A percentile compares a stretch with the other conserved stretches of the same genome.
These are phyloP conservation scores for Apiospora koreana DNA, from an alignment of 2,329 filamentous ascomycete species.

Conservation along the genomic window DNA sequence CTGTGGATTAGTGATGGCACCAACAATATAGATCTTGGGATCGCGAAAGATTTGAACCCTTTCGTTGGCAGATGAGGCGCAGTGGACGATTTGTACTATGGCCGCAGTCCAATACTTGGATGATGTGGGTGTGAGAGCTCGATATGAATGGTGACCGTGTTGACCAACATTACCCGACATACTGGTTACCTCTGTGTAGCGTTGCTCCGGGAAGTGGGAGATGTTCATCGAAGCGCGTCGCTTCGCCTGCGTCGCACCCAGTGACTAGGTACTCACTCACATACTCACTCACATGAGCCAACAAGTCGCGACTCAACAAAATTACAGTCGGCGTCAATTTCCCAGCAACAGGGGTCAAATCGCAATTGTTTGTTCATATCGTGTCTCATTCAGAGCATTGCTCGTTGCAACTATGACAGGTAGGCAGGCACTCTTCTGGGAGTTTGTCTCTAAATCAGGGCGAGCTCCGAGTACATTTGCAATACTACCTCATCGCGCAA, in stretches of 20 bases:
- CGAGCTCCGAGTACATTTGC: background rate
- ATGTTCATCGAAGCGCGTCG: background rate
- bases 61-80: background rate
- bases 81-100: too few relatives aligned
- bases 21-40: too few relatives aligned
- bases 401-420: background rate
- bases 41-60: too few relatives aligned
- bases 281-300: background rate
- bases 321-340: background rate
- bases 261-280: background rate
- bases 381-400: conserved; percentile 8
- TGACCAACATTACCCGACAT: too few relatives aligned
- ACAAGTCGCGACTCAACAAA: background rate
- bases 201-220: background rate
- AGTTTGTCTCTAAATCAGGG: background rate
- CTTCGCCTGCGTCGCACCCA: background rate
- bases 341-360: background rate
- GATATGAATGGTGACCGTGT: background rate
- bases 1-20: too few relatives aligned
- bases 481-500: background rate
- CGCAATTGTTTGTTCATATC: background rate
- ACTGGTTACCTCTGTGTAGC: too few relatives aligned
- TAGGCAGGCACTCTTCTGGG: conserved; percentile 1
- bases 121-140: background rate
- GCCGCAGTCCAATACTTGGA: too few relatives aligned